Conservation (phyloP, 1,284 basidiomycete species). For the Lentinula novae-zelandiae region DNA sequence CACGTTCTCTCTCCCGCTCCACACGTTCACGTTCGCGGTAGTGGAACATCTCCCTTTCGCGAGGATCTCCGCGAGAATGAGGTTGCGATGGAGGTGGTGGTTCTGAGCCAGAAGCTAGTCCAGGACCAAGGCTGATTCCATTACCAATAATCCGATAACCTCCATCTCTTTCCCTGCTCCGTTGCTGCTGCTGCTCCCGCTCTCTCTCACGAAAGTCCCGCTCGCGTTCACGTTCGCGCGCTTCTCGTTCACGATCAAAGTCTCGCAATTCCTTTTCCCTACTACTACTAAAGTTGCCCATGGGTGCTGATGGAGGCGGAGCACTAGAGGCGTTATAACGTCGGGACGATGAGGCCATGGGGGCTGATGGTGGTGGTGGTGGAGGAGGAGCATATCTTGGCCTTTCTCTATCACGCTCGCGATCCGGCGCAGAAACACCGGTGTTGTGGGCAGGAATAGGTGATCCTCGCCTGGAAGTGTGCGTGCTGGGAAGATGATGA, state of each 20-base stretch:
- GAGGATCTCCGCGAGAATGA: not conserved
- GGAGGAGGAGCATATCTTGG: not conserved
- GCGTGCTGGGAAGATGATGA: not conserved
- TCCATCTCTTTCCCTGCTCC: not conserved
- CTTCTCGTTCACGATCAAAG: conserved; percentile 11
- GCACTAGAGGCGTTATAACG: not conserved
- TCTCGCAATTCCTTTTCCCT: conserved; percentile 8
- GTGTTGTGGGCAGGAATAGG: not conserved
- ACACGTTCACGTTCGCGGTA: conserved; percentile 14
- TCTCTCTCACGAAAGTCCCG: not conserved
- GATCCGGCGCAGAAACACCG: not conserved
- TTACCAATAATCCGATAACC: not conserved
- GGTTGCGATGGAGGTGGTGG: not conserved
- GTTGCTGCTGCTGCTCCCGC: not conserved
- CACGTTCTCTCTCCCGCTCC: conserved; percentile 4
- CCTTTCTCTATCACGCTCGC: conserved; percentile 9
- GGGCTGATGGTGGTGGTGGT: not conserved
- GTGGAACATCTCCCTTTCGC: conserved; percentile 6
- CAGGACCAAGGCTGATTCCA: not conserved
- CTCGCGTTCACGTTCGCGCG: not conserved
- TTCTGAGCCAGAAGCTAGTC: not conserved
- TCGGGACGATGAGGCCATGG: not conserved
- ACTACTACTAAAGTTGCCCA: not conserved
- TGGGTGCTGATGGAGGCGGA: not conserved
- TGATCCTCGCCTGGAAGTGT: not conserved